phyloP scores from a whole-genome alignment of 768 basidiomycete genomes.

The Cantharellus anzutake region DNA sequence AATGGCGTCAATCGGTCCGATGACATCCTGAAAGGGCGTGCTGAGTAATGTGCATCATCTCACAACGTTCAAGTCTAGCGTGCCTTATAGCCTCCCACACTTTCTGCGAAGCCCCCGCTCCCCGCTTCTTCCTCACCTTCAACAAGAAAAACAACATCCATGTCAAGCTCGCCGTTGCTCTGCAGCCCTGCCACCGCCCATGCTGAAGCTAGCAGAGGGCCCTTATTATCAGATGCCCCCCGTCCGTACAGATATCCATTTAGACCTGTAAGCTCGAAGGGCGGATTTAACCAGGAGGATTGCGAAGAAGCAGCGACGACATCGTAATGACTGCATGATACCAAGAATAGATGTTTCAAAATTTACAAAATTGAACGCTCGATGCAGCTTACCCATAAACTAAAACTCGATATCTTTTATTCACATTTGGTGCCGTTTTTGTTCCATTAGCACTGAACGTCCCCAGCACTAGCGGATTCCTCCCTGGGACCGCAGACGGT shows the following conservation, averaged over 20 bases:
- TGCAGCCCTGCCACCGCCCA: slow-evolving; percentile 76
- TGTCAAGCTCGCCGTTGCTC: slow-evolving; percentile 46
- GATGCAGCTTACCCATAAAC: slow-evolving; percentile 58
- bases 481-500: slow-evolving; percentile 43
- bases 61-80: neutral
- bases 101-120: slow-evolving; percentile 66
- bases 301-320: slow-evolving; percentile 60
- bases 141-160: slow-evolving; percentile 78
- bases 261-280: slow-evolving; percentile 60
- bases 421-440: slow-evolving; percentile 8
- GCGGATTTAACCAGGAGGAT: slow-evolving; percentile 52
- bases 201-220: slow-evolving; percentile 80
- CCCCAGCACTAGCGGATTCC: slow-evolving; percentile 77
- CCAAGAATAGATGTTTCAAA: neutral
- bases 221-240: slow-evolving; percentile 89
- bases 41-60: neutral
- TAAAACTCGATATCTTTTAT: slow-evolving; percentile 47
- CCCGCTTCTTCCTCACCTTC: slow-evolving; percentile 98
- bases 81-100: slow-evolving; percentile 60
- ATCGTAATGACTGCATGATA: slow-evolving; percentile 63
- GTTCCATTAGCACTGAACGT: slow-evolving; percentile 43
- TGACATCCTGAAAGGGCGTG: slow-evolving; percentile 35
- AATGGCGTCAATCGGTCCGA: slow-evolving; percentile 79
- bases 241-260: slow-evolving; percentile 86
- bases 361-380: neutral